Evolutionary conservation across 805 yeast species (phyloP), one percentile per base, ranked within the genome.

Genomic region (Wickerhamomyces chambardii): DNA sequence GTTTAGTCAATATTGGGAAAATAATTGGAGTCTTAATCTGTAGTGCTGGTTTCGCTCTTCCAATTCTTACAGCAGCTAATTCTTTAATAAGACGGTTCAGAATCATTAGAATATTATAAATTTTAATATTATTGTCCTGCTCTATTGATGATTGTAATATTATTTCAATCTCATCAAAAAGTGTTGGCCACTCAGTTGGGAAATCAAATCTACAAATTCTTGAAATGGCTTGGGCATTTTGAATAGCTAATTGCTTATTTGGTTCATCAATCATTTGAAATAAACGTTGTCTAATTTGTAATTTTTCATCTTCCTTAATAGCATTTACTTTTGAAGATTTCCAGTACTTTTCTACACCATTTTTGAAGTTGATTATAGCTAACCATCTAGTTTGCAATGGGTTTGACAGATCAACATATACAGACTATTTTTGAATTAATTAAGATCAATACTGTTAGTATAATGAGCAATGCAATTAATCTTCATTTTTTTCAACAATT

Each of bases 331-430:
- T 65, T 0, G 85, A 66, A 1, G 79, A 64, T 39, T 96, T 66
- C 97, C 98, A 90, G 49, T 75, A 75, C 50, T 73, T 75, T 15
- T 85, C 95, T 16, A 86, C 65, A 2, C 94, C 94, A 55, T 90
- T 90, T 51, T 92, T 90, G 57, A 90, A 76, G 43, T 82, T 83
- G 29, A 90, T 90, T 2, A 86, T 68, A 0, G 95, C 87, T 18
- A 89, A 61, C 95, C 95, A 87, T 48, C 97, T 65, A 7, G 76
- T 63, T 39, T 82, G 84, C 22, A 81, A 56, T 0, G 87, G 70
- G 15, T 73, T 46, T 0, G 75, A 66, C 4, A 64, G 51, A 42
- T 84, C 79, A 36, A 75, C 60, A 53, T 84, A 89, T 0, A 76
- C 66, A 5, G 73, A 57, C 49, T 19, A 19, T 19, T 72, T 60